Evolutionary conservation across 176 grass and related monocot species (phyloP).

Genomic region (Phyllostachys edulis): DNA sequence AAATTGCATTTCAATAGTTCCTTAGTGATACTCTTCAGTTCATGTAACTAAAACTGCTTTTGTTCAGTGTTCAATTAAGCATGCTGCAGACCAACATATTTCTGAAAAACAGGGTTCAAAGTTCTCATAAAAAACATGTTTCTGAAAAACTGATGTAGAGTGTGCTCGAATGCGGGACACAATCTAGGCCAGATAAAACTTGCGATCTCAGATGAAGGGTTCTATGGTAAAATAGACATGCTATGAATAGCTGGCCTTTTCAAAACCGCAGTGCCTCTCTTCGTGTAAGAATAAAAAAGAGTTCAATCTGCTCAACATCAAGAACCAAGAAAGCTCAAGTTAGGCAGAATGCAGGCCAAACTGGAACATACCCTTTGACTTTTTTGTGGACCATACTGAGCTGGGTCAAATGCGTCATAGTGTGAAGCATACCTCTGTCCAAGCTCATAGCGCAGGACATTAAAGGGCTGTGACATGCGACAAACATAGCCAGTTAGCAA

Average conservation of each 20-base stretch:
- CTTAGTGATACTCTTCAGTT: conserved; percentile 11
- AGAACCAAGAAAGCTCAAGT: not conserved
- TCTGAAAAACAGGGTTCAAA: not conserved
- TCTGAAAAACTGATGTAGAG: not conserved
- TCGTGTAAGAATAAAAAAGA: not conserved
- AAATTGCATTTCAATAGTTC: conserved; percentile 34
- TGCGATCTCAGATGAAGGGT: not conserved
- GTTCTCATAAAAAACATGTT: not conserved
- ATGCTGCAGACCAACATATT: not conserved
- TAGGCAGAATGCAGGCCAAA: conserved; percentile 20
- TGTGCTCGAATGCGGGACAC: not conserved
- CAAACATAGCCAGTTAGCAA: conserved; percentile 17
- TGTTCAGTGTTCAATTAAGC: not conserved
- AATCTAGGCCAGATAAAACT: not conserved
- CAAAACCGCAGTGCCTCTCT: not conserved
- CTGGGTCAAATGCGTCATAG: conserved; percentile 92
- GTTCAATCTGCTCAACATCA: not conserved
- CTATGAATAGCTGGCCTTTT: not conserved
- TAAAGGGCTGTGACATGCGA: conserved; percentile 66
- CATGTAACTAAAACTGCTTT: not conserved
- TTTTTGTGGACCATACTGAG: conserved; percentile 91
- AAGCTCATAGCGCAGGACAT: conserved; percentile 87
- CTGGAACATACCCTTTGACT: conserved; percentile 71
- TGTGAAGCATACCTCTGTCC: conserved; percentile 93
- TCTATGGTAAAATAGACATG: conserved; percentile 2